Conservation (phyloP, 2,329 filamentous ascomycete genomes). For the Aspergillus sp. region DNA sequence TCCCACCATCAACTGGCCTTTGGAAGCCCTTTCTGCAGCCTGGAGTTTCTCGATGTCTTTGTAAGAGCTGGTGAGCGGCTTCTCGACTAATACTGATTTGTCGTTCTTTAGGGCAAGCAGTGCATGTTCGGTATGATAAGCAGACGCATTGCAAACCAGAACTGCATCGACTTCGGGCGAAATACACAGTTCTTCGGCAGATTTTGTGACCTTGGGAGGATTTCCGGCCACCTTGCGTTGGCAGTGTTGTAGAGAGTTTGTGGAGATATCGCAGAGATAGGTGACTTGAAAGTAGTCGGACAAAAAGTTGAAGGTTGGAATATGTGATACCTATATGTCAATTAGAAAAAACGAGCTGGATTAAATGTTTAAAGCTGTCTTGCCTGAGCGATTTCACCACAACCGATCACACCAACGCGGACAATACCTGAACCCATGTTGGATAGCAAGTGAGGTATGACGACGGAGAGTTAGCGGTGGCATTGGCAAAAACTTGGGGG, state of each 20-base stretch:
- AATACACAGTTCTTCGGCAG: conserved; percentile 45
- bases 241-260: conserved; percentile 42
- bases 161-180: conserved; percentile 51
- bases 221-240: conserved; percentile 25
- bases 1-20: conserved; percentile 55
- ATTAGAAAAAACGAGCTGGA: not conserved
- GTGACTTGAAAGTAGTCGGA: conserved; percentile 47
- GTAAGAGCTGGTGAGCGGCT: conserved; percentile 43
- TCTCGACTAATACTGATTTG: conserved; percentile 60
- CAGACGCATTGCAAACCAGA: conserved; percentile 51
- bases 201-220: conserved; percentile 31
- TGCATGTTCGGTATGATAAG: conserved; percentile 51
- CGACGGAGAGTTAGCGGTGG: not conserved
- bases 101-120: conserved; percentile 50
- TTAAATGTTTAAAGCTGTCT: not conserved
- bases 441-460: not conserved
- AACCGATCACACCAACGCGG: conserved; percentile 25
- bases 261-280: conserved; percentile 55
- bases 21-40: conserved; percentile 18
- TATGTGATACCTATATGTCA: conserved; percentile 37
- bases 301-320: conserved; percentile 49
- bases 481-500: not conserved
- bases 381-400: conserved; percentile 53
- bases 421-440: not conserved
- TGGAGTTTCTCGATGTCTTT: conserved; percentile 46